Evolutionary conservation across 331 rosid genomes (phyloP).

Genomic region (Acacia pycnantha): DNA sequence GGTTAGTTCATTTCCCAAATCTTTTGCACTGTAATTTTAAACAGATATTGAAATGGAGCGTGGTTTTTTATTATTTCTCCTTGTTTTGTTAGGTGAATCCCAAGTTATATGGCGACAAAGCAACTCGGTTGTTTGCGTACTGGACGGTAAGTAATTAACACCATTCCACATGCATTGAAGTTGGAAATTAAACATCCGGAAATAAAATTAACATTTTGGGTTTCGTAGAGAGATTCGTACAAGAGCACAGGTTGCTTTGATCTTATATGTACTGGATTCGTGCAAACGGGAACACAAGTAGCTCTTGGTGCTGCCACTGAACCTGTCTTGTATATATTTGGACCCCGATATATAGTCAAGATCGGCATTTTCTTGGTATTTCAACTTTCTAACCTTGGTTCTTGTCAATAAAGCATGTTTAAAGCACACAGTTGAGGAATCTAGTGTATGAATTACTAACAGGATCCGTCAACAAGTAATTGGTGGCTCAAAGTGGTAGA

Average conservation of each 20-base stretch:
- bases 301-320: conserved; percentile 44
- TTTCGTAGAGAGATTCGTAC: conserved; percentile 49
- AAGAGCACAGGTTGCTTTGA: conserved; percentile 66
- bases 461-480: conserved; percentile 36
- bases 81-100: conserved; percentile 53
- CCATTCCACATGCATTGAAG: not conserved
- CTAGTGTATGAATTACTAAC: not conserved
- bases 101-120: conserved; percentile 44
- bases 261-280: conserved; percentile 58
- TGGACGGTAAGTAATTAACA: conserved; percentile 66
- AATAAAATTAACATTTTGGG: not conserved
- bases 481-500: conserved; percentile 45
- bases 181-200: not conserved
- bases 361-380: conserved; percentile 48
- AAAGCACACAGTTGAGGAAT: not conserved
- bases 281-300: conserved; percentile 36
- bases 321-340: conserved; percentile 21
- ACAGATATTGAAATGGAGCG: not conserved
- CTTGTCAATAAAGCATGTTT: not conserved
- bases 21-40: not conserved
- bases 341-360: conserved; percentile 33
- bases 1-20: conserved; percentile 26
- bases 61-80: not conserved
- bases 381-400: not conserved
- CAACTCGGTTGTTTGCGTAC: conserved; percentile 36